Percentiles rank a stretch among this genome's conserved stretches.
These are phyloP conservation scores for Ulota crispa DNA, from an alignment of 225 moss, liverwort and hornwort species.

Conservation along the genomic window DNA sequence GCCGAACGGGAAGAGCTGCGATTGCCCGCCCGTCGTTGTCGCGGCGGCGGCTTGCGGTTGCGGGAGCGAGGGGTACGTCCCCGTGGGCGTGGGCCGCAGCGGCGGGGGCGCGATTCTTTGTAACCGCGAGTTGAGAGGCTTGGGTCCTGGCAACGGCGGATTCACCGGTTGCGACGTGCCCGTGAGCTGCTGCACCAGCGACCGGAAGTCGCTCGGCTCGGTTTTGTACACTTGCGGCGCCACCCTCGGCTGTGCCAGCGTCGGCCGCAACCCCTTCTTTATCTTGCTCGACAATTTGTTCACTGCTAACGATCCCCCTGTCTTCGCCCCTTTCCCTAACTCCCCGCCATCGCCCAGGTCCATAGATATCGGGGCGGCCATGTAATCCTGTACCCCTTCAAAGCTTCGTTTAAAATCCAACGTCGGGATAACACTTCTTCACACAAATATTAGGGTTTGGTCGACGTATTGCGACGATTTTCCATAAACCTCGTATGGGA, in stretches of 20 bases:
- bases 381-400: conserved; percentile 1
- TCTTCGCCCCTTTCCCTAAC: conserved; percentile 46
- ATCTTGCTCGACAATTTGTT: conserved; percentile 84
- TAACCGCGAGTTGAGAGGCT: conserved; percentile 70
- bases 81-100: conserved; percentile 67
- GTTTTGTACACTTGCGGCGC: conserved; percentile 89
- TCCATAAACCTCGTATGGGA: conserved; percentile 1
- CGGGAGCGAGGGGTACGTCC: conserved; percentile 44
- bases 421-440: not conserved
- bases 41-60: conserved; percentile 42
- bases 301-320: conserved; percentile 67
- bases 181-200: conserved; percentile 84
- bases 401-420: not conserved
- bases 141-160: conserved; percentile 42
- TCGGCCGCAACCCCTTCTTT: conserved; percentile 71
- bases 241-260: conserved; percentile 70
- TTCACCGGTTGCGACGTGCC: conserved; percentile 63
- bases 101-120: conserved; percentile 90
- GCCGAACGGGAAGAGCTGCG: conserved; percentile 58
- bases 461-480: conserved; percentile 13
- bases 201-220: conserved; percentile 81
- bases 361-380: conserved; percentile 55
- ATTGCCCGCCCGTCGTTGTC: conserved; percentile 23
- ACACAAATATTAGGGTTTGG: conserved; percentile 30
- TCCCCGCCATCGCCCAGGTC: conserved; percentile 48